Evolutionary conservation across 768 basidiomycete genomes (phyloP).

Genomic region (Termitomyces sp.): DNA sequence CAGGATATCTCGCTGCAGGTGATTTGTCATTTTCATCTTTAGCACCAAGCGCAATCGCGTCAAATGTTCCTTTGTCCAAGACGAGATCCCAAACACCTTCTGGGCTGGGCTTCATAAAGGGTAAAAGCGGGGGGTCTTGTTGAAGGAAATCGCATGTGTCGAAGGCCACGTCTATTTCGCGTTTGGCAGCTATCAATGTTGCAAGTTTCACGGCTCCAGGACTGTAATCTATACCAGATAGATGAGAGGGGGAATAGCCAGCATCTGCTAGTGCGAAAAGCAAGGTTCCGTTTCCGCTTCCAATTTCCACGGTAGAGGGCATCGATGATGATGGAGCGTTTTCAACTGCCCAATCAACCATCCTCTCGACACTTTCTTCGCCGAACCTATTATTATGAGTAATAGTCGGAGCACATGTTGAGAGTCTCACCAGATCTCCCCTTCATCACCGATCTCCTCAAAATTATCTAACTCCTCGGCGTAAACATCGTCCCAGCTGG

Average conservation of each 20-base stretch:
- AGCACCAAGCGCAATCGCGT: constrained; percentile 72
- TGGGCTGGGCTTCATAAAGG: constrained; percentile 14
- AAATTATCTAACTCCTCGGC: constrained; percentile 66
- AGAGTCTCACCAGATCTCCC: constrained; percentile 67
- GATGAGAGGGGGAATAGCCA: constrained; percentile 46
- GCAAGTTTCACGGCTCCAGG: constrained; percentile 63
- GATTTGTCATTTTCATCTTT: constrained; percentile 48
- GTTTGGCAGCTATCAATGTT: constrained; percentile 43
- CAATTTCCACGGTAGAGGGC: constrained; percentile 67
- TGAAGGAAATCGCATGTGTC: constrained; percentile 59
- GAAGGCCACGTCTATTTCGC: constrained; percentile 47
- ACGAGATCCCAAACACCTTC: constrained; percentile 61
- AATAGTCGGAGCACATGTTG: neutral
- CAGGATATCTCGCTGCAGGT: constrained; percentile 57
- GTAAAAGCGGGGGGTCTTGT: constrained; percentile 36
- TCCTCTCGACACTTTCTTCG: constrained; percentile 65
- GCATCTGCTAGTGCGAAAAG: constrained; percentile 66
- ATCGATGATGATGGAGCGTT: constrained; percentile 42
- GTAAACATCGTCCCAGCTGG: constrained; percentile 78
- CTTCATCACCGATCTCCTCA: constrained; percentile 74
- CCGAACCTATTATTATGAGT: constrained; percentile 58
- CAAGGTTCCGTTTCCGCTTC: constrained; percentile 75
- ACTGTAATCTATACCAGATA: constrained; percentile 77
- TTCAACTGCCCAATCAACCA: constrained; percentile 66
- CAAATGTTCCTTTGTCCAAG: constrained; percentile 86